phyloP scores from a whole-genome alignment of 805 yeast species.

The Sporopachydermia quercuum region DNA sequence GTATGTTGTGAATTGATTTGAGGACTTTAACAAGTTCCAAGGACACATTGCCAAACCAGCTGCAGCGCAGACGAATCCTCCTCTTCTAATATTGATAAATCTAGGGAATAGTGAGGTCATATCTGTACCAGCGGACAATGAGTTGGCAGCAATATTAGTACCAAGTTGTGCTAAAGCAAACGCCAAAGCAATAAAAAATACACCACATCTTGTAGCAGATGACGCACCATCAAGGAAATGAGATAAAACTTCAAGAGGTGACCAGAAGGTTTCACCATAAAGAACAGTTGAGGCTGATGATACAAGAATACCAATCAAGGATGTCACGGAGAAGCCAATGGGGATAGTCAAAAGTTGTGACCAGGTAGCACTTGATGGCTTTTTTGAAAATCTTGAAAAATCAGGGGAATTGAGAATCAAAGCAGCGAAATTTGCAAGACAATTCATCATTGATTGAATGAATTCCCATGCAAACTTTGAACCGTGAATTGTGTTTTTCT shows the following conservation, averaged over 20 bases:
- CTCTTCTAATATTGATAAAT: constrained; percentile 61
- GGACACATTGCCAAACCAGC: constrained; percentile 65
- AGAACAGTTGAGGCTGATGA: constrained; percentile 61
- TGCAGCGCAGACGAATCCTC: constrained; percentile 62
- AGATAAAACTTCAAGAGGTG: constrained; percentile 64
- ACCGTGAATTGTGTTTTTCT: constrained; percentile 37
- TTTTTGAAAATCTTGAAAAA: constrained; percentile 69
- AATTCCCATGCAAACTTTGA: constrained; percentile 72
- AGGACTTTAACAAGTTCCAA: constrained; percentile 61
- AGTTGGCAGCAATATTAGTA: constrained; percentile 61
- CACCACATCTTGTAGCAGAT: constrained; percentile 63
- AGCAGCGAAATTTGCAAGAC: constrained; percentile 80
- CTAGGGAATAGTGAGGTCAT: constrained; percentile 51
- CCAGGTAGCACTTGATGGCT: constrained; percentile 32
- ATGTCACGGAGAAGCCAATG: constrained; percentile 61
- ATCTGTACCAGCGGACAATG: constrained; percentile 60
- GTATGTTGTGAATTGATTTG: constrained; percentile 65
- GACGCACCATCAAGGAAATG: constrained; percentile 41
- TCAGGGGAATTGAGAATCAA: constrained; percentile 80
- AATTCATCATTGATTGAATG: constrained; percentile 61
- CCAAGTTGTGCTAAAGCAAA: constrained; percentile 69
- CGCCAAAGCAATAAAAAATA: constrained; percentile 54
- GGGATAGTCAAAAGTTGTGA: constrained; percentile 59
- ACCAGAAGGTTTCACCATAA: constrained; percentile 65
- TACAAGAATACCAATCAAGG: constrained; percentile 73